Conservation (phyloP, 352 stramenopile genomes). For the Ophiocytium majus region DNA sequence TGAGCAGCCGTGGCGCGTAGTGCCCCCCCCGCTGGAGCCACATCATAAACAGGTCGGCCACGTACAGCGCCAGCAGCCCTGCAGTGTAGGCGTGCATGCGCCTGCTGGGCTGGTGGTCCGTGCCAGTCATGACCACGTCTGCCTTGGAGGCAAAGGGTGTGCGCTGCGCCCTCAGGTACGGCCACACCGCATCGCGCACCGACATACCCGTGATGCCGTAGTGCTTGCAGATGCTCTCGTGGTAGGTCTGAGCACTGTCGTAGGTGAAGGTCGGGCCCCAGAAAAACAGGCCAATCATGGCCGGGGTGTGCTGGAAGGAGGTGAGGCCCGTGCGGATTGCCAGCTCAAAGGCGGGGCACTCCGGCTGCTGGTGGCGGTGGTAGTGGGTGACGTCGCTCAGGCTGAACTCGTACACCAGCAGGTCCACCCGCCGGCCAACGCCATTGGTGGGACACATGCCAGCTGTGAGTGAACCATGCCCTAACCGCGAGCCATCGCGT, state of each 20-base stretch:
- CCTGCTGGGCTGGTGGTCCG: neutral
- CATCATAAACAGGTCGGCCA: neutral
- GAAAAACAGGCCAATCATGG: constrained; percentile 10
- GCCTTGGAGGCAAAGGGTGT: neutral
- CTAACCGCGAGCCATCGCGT: neutral
- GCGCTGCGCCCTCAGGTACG: neutral
- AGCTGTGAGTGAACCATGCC: neutral
- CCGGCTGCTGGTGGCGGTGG: neutral
- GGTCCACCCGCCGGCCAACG: neutral
- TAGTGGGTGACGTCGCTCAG: constrained; percentile 4
- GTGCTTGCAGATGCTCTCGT: neutral
- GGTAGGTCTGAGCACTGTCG: constrained; percentile 6
- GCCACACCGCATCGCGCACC: neutral
- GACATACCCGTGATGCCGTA: constrained; percentile 7
- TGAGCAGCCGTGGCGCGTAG: neutral
- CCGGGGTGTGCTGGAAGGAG: constrained; percentile 14
- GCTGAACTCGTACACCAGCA: constrained; percentile 11
- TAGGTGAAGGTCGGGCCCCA: constrained; percentile 14
- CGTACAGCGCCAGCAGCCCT: neutral
- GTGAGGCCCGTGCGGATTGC: neutral
- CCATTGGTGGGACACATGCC: neutral
- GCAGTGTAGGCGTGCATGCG: neutral
- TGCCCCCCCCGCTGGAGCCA: neutral
- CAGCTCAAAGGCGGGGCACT: neutral
- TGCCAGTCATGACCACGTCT: neutral